Evolutionary conservation across 1,139 yeast genomes (phyloP), one percentile per base, ranked within the genome.

Genomic region (Saccharomycopsis crataegensis): DNA sequence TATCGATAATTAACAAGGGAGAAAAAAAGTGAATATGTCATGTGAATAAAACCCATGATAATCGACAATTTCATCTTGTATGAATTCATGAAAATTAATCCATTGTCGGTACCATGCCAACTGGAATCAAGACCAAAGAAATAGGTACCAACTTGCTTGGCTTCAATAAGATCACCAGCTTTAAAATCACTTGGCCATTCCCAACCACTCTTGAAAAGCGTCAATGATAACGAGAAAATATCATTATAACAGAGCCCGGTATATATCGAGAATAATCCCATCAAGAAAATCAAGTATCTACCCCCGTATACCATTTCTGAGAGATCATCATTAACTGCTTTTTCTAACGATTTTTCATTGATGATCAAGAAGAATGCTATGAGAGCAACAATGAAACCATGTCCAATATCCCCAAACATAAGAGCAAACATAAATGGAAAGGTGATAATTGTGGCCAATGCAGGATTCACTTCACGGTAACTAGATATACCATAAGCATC

Each of bases 371-470:
- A 74, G 38, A 81, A 67, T 8, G 95, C 95, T 9, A 87, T 91
- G 59, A 88, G 68, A 47, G 83, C 73, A 62, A 94, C 75, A 58
- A 94, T 78, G 53, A 89, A 73, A 16, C 99, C 99, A 68, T 93
- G 99, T 3, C 99, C 99, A 58, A 91, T 70, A 71, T 93, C 99
- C 70, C 99, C 99, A 76, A 93, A 93, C 99, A 93, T 93, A 62
- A 94, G 87, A 41, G 99, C 97, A 74, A 93, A 93, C 96, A 93
- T 89, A 70, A 94, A 93, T 12, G 99, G 99, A 72, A 93, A 93
- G 0, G 99, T 93, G 40, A 93, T 86, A 49, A 91, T 79, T 0
- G 99, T 88, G 4, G 99, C 95, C 60, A 93, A 75, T 54, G 96
- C 98, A 1, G 99, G 97, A 64, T 93, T 93, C 41, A 93, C 94